Percentiles rank a stretch among this genome's conserved stretches.
Evolutionary conservation across 2,329 filamentous ascomycete species (phyloP).

Genomic region (Aspergillus bombycis): DNA sequence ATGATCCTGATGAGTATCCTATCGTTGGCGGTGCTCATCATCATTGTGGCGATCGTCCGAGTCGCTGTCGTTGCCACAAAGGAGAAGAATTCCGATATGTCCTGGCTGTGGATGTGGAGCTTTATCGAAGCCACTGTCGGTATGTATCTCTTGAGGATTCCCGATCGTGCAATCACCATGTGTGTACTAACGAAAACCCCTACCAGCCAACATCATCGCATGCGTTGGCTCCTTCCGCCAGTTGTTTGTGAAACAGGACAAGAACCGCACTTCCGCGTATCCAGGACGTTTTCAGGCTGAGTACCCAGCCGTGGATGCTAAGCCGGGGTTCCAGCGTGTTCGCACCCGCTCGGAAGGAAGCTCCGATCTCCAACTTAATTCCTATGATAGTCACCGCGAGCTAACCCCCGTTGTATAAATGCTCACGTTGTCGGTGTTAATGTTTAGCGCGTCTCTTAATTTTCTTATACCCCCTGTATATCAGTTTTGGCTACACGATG

Average conservation of each 20-base stretch:
- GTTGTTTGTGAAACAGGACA: not conserved
- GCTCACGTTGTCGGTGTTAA: not conserved
- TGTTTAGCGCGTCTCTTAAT: not conserved
- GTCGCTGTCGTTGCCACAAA: not conserved
- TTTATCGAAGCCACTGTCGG: not conserved
- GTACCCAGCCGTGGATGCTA: not conserved
- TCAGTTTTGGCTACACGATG: not conserved
- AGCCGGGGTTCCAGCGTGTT: not conserved
- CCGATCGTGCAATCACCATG: accelerated
- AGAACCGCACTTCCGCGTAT: not conserved
- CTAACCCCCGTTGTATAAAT: not conserved
- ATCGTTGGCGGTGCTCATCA: not conserved
- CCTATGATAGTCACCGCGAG: not conserved
- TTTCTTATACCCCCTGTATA: not conserved
- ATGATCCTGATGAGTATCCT: not conserved
- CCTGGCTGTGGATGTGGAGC: not conserved
- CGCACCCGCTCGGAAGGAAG: not conserved
- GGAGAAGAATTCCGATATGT: not conserved
- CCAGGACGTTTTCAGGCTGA: not conserved
- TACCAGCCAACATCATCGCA: not conserved
- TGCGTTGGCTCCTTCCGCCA: not conserved
- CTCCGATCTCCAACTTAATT: not conserved
- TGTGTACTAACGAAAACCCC: not conserved
- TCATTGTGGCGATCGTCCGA: not conserved
- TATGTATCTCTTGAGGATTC: not conserved